Base-by-base conservation (phyloP, 106 monocot species). In the Dendrobium nobile region DNA sequence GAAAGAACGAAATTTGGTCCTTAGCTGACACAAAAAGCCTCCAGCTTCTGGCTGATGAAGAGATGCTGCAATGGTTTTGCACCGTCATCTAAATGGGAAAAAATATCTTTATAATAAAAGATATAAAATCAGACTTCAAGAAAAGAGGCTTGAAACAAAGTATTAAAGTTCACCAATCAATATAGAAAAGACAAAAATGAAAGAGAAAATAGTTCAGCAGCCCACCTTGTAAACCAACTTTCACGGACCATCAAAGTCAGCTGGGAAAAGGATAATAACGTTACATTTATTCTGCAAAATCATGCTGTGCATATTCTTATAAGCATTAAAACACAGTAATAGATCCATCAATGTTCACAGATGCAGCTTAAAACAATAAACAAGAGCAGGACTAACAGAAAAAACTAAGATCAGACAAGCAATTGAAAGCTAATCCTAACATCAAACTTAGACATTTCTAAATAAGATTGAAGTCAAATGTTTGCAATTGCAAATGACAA, bases 211-310 rank as follows among this genome's bases (percentile, higher is more conserved):
- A 59, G 59, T 59, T 31, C 26, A 70, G 70, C 70, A 70, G 70
- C 70, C 70, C 31, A 70, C 70, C 70, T 70, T 70, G 70, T 13
- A 70, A 16, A 27, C 70, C 70, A 70, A 70, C 33, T 31, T 13
- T 70, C 70, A 70, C 70, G 70, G 70, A n/a, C 70, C 70, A 70
- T 70, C 70, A 37, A 37, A 20, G 7, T 37, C 70, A 70, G 17
- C 70, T 70, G 70, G 70, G 15, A 70, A 70, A 70, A 70, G 27
- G 70, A 70, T 5, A 37, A 70, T 70, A 70, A 13, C 2, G 70
- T 70, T 70, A 70, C n/a, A 15, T 33, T 37, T 31, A 70, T 31
- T 20, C 16, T 37, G 4, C 37, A 70, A 70, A 70, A 31, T 70
- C 70, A 10, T 37, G 26, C 24, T 27, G 0, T 26, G 27, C 67